These are phyloP conservation scores for Ogataea pini DNA, from an alignment of 805 yeast genomes.

Conservation along the genomic window DNA sequence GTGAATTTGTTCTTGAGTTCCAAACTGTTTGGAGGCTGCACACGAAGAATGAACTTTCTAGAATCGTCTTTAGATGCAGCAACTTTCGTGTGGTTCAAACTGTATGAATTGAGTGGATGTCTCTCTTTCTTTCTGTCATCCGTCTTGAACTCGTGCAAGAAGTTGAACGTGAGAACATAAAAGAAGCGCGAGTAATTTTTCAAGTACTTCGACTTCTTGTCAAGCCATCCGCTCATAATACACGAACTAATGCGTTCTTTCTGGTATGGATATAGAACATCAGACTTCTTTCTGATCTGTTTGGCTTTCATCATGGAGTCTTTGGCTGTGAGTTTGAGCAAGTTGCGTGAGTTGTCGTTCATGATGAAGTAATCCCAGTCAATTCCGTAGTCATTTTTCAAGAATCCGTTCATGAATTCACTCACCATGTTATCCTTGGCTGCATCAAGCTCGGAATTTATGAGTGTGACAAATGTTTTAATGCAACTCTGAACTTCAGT, in stretches of 20 bases:
- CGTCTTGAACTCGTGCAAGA: conserved; percentile 64
- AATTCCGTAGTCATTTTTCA: conserved; percentile 56
- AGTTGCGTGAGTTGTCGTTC: conserved; percentile 42
- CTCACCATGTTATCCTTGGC: conserved; percentile 53
- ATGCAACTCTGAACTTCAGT: conserved; percentile 61
- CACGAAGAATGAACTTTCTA: conserved; percentile 39
- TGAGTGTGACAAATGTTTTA: conserved; percentile 49
- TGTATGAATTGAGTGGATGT: conserved; percentile 43
- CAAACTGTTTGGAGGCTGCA: conserved; percentile 33
- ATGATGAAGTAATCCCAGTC: conserved; percentile 72
- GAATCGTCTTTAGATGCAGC: conserved; percentile 38
- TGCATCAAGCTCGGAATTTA: conserved; percentile 51
- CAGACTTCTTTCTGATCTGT: conserved; percentile 48
- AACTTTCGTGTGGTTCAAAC: conserved; percentile 37
- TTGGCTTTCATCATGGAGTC: conserved; percentile 35
- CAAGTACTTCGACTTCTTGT: conserved; percentile 60
- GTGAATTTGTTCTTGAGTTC: conserved; percentile 32
- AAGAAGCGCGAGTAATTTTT: conserved; percentile 62
- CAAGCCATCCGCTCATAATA: conserved; percentile 59
- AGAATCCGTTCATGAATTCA: conserved; percentile 51
- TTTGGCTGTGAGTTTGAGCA: conserved; percentile 39
- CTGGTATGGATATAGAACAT: conserved; percentile 54
- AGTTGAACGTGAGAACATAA: conserved; percentile 68
- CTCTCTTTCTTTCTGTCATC: conserved; percentile 56
- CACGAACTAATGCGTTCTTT: conserved; percentile 51